These are phyloP conservation scores for Dactylella cylindrospora DNA, from an alignment of 2,329 filamentous ascomycete genomes.

Conservation along the genomic window DNA sequence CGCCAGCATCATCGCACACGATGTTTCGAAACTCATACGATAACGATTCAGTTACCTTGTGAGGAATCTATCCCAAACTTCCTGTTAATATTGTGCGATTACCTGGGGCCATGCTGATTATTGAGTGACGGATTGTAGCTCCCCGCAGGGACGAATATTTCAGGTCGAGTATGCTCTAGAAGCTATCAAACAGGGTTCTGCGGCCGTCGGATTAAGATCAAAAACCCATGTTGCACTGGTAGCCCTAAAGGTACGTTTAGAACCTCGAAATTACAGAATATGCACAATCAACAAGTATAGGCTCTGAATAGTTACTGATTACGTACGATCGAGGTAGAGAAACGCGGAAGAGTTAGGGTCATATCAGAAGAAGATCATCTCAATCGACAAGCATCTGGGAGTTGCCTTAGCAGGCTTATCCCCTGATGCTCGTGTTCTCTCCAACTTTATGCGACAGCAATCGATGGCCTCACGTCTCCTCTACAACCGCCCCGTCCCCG, in stretches of 20 bases:
- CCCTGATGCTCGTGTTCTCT: constrained; percentile 95
- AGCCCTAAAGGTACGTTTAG: constrained; percentile 77
- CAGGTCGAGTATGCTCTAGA: constrained; percentile 99
- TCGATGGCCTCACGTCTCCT: constrained; percentile 93
- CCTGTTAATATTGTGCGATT: constrained; percentile 11
- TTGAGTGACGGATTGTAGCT: constrained; percentile 61
- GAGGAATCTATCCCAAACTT: constrained; percentile 1
- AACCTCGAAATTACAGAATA: neutral
- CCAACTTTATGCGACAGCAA: constrained; percentile 99
- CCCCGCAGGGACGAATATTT: constrained; percentile 98
- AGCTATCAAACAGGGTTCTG: constrained; percentile 97
- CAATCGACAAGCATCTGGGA: constrained; percentile 91
- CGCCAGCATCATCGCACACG: constrained; percentile 52
- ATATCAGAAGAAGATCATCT: constrained; percentile 99
- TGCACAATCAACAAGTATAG: neutral
- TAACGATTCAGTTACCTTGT: constrained; percentile 99
- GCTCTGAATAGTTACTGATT: too few species aligned
- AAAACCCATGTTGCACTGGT: constrained; percentile 97
- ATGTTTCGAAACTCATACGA: constrained; percentile 99
- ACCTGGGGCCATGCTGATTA: constrained; percentile 6
- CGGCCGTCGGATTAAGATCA: constrained; percentile 94
- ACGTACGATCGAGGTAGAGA: too few species aligned
- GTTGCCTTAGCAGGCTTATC: constrained; percentile 95
- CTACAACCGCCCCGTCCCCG: constrained; percentile 88
- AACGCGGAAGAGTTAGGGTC: constrained; percentile 99